Base-by-base conservation (phyloP, 2,329 filamentous ascomycete genomes). In the Alternaria sp. region DNA sequence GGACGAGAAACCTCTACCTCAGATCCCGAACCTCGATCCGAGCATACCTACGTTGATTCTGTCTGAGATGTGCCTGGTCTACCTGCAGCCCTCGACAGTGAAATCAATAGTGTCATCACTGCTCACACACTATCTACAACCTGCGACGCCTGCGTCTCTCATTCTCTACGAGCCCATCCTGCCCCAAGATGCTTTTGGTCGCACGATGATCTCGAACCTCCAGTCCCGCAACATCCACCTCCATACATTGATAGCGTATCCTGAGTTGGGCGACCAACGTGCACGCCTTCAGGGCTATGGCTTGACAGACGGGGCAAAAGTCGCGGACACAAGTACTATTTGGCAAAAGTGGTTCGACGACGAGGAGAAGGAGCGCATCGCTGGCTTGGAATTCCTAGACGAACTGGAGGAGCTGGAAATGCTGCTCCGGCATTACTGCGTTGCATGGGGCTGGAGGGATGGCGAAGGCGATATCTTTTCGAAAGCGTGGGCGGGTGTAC, bases 41-140 rank as follows among this genome's bases (percentile, higher is more conserved):
- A 87, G 76, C 23, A 72, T 92, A 0, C 93, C 96, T 0, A 99
- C 96, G 0, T 82, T 99, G 9, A 81, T 99, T 23, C 85, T 99
- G 7, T 98, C 95, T 0, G 96, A 99, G 80, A 98, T 96, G 84
- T 99, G 96, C 77, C 86, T 99, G 30, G 93, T 96, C 78, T 99
- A 99, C 75, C 87, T 99, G 1, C 85, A 90, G 9, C 86, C 89
- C 0, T 73, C 85, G 0, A 86, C 89, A 55, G 90, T 94, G 0
- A 84, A 85, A 41, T 80, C 82, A 2, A 88, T 95, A 5, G 79
- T 97, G 21, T 78, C 83, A 41, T 71, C 73, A 11, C 70, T 82
- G 21, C 68, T 77, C 12, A 71, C 72, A 30, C 69, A 71, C 64
- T 71, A 82, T 26, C 70, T 81, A n/a, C 76, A 79, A 76, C 53